Evolutionary conservation across 495 filamentous ascomycete genomes (phyloP).

Genomic region (Talaromyces adpressus): DNA sequence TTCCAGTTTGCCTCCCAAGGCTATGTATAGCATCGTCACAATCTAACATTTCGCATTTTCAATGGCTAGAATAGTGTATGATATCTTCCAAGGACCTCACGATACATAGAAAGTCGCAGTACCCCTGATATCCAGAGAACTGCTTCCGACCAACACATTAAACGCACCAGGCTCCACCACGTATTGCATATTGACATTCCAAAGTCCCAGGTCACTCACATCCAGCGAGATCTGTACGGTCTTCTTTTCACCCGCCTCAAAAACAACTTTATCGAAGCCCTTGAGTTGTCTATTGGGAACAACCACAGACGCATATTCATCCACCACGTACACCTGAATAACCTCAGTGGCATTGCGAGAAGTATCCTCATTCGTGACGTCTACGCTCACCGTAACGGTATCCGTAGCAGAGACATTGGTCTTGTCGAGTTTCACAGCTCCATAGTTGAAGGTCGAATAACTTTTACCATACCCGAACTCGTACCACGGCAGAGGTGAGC

Average conservation of each 20-base stretch:
- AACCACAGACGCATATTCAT: constrained; percentile 53
- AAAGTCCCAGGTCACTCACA: constrained; percentile 48
- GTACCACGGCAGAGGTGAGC: constrained; percentile 49
- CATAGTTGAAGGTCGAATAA: constrained; percentile 57
- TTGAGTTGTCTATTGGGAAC: constrained; percentile 60
- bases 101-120: constrained; percentile 8
- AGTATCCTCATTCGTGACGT: constrained; percentile 51
- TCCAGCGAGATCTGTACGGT: constrained; percentile 46
- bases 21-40: not conserved
- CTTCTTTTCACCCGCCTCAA: constrained; percentile 52
- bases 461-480: constrained; percentile 64
- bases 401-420: constrained; percentile 34
- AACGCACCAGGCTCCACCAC: constrained; percentile 65
- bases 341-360: constrained; percentile 55
- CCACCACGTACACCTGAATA: constrained; percentile 60
- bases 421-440: constrained; percentile 37
- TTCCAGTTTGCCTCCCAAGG: not conserved
- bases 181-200: constrained; percentile 58
- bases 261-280: constrained; percentile 60
- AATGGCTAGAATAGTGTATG: not conserved
- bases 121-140: constrained; percentile 10
- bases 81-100: not conserved
- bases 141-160: constrained; percentile 47
- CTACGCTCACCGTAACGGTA: constrained; percentile 43
- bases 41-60: not conserved